Conservation (phyloP, 1,284 basidiomycete species). For the Apiotrichum siamense region DNA sequence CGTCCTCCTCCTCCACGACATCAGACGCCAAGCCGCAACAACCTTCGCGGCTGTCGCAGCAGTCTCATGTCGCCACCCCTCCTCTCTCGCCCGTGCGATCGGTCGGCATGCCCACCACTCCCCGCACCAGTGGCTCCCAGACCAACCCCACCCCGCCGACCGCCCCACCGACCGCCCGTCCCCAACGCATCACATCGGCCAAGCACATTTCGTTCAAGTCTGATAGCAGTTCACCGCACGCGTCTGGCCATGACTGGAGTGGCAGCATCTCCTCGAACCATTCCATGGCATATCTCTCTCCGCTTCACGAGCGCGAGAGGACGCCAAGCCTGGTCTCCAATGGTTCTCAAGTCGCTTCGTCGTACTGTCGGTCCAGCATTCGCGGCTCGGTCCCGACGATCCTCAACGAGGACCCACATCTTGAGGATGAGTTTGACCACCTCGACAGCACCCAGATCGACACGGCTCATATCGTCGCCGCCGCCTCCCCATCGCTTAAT, state of each 20-base stretch:
- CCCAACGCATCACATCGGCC: slow-evolving; percentile 17
- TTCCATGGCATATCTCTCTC: slow-evolving; percentile 10
- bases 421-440: slow-evolving; percentile 20
- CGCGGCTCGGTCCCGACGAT: slow-evolving; percentile 21
- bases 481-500: slow-evolving; percentile 3
- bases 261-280: slow-evolving; percentile 12
- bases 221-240: slow-evolving; percentile 6
- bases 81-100: slow-evolving; percentile 9
- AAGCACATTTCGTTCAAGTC: slow-evolving; percentile 31
- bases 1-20: not conserved
- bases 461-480: too few species aligned
- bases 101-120: not conserved
- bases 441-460: not conserved
- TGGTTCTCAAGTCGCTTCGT: slow-evolving; percentile 31
- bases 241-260: slow-evolving; percentile 9
- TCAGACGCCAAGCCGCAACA: not conserved
- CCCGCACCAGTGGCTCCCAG: slow-evolving; percentile 10
- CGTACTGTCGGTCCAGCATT: slow-evolving; percentile 35
- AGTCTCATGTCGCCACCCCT: slow-evolving; percentile 2
- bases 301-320: slow-evolving; percentile 30
- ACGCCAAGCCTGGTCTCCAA: slow-evolving; percentile 40
- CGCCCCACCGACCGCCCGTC: slow-evolving; percentile 16
- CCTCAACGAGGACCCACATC: slow-evolving; percentile 23
- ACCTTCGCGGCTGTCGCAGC: not conserved
- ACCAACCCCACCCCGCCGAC: slow-evolving; percentile 14